Percentiles rank a stretch among this genome's conserved stretches.
phyloP scores from a whole-genome alignment of 495 filamentous ascomycete species.

The Platismatia glauca region DNA sequence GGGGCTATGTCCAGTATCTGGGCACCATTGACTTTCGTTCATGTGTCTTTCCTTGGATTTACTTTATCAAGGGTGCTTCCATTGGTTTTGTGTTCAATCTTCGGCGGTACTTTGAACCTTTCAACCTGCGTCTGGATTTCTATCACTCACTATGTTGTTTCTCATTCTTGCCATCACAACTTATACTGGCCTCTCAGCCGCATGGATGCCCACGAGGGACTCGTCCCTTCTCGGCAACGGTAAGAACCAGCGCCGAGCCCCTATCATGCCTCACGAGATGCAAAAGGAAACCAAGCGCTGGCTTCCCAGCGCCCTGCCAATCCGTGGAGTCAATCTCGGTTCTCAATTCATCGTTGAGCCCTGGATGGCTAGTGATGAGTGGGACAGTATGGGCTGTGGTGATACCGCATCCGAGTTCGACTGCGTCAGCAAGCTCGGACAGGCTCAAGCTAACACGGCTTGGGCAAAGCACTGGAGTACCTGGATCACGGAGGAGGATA shows the following conservation, averaged over 20 bases:
- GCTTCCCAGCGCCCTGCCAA: slow-evolving; percentile 31
- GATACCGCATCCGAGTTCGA: slow-evolving; percentile 44
- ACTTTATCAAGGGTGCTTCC: too few relatives aligned
- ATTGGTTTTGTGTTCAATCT: neutral
- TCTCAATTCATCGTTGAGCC: slow-evolving; percentile 52
- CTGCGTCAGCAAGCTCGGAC: slow-evolving; percentile 47
- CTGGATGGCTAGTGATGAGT: slow-evolving; percentile 46
- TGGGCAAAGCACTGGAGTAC: slow-evolving; percentile 51
- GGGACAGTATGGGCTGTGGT: slow-evolving; percentile 48
- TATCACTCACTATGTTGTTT: neutral
- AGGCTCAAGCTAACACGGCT: slow-evolving; percentile 41
- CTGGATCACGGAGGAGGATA: slow-evolving; percentile 50
- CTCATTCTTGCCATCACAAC: neutral
- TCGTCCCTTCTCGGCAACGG: too few relatives aligned
- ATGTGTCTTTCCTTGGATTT: too few relatives aligned
- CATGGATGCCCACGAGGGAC: slow-evolving; percentile 2
- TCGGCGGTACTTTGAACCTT: neutral
- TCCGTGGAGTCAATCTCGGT: slow-evolving; percentile 55
- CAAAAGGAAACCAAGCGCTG: neutral
- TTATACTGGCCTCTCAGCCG: neutral
- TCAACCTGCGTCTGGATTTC: neutral
- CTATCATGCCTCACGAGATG: neutral
- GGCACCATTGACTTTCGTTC: too few relatives aligned
- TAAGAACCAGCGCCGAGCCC: neutral
- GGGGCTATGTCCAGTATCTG: too few relatives aligned